A percentile compares a stretch with the other conserved stretches of the same genome.
Evolutionary conservation across 2,329 filamentous ascomycete species (phyloP).

Genomic region (Aspergillus clavatus): DNA sequence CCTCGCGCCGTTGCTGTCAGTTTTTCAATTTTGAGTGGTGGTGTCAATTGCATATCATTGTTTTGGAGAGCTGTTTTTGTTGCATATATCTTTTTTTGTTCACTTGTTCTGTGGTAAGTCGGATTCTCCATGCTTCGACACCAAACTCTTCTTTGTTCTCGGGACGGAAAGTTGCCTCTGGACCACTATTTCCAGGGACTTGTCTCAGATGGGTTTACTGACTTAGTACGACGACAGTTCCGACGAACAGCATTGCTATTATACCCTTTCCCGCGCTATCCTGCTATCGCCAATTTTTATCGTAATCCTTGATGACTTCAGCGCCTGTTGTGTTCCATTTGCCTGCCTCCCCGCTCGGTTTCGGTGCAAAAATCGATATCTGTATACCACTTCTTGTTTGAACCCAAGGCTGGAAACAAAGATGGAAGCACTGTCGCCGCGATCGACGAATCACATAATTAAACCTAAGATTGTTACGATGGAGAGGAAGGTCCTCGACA

Average conservation of each 20-base stretch:
- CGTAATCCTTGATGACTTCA: conserved; percentile 19
- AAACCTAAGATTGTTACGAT: conserved; percentile 37
- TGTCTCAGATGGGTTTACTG: too few relatives aligned
- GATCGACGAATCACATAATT: conserved; percentile 44
- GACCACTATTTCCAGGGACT: neutral
- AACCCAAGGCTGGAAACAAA: conserved; percentile 10
- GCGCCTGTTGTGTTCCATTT: conserved; percentile 10
- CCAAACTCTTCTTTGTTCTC: neutral
- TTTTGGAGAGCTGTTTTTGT: conserved; percentile 23
- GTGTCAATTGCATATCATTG: conserved; percentile 25
- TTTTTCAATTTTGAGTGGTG: conserved; percentile 20
- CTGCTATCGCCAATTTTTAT: conserved; percentile 12
- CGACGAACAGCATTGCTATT: conserved; percentile 8
- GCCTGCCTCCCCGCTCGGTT: conserved; percentile 5
- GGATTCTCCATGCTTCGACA: neutral
- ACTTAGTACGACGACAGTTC: conserved; percentile 3
- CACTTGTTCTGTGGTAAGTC: conserved; percentile 12
- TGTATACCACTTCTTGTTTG: conserved; percentile 4
- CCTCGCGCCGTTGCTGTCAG: conserved; percentile 14
- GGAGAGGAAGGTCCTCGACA: conserved; percentile 37
- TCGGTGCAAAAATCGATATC: conserved; percentile 22
- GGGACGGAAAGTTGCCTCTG: neutral
- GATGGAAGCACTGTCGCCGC: conserved; percentile 48
- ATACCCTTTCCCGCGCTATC: conserved; percentile 14
- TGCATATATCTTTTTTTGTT: conserved; percentile 13